Percentiles rank a stretch among this genome's conserved stretches.
phyloP scores from a whole-genome alignment of 139 green algal species.

The Auxenochlorella pyrenoidosa region DNA sequence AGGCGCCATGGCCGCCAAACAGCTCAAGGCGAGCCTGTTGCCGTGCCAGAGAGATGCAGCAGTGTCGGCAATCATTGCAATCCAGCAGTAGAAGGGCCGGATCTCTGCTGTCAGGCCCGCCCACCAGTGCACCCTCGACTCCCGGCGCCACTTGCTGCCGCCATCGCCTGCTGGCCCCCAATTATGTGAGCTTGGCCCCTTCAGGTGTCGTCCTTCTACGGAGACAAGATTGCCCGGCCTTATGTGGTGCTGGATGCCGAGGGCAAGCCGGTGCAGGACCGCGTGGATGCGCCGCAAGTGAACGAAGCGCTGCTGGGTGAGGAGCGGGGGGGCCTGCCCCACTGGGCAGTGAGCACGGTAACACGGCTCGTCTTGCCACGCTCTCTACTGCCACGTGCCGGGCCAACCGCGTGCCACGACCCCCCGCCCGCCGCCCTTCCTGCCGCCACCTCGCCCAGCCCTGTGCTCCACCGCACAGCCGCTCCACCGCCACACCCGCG shows the following conservation, averaged over 20 bases:
- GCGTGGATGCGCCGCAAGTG: slow-evolving; percentile 34
- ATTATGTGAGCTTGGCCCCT: too few species aligned
- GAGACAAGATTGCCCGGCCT: slow-evolving; percentile 15
- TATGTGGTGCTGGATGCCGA: slow-evolving; percentile 33
- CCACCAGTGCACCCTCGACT: not conserved
- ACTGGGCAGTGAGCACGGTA: too few species aligned
- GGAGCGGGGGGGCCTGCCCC: not conserved
- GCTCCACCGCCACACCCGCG: not conserved
- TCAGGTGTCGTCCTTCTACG: slow-evolving; percentile 2
- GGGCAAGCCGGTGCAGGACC: not conserved
- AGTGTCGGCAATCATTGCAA: not conserved
- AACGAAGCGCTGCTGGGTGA: slow-evolving; percentile 31
- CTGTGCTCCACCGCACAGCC: not conserved
- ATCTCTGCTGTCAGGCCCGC: not conserved
- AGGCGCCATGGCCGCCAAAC: not conserved
- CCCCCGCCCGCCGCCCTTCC: too few species aligned
- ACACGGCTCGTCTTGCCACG: too few species aligned
- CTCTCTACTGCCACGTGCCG: too few species aligned
- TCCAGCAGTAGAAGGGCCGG: not conserved
- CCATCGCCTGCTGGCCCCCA: not conserved
- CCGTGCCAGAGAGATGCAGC: not conserved
- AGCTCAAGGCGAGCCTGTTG: not conserved
- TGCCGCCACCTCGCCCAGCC: not conserved
- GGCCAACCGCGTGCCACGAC: too few species aligned
- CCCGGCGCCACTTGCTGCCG: not conserved